phyloP scores from a whole-genome alignment of 2,329 filamentous ascomycete species.

The Xylaria sp. region DNA sequence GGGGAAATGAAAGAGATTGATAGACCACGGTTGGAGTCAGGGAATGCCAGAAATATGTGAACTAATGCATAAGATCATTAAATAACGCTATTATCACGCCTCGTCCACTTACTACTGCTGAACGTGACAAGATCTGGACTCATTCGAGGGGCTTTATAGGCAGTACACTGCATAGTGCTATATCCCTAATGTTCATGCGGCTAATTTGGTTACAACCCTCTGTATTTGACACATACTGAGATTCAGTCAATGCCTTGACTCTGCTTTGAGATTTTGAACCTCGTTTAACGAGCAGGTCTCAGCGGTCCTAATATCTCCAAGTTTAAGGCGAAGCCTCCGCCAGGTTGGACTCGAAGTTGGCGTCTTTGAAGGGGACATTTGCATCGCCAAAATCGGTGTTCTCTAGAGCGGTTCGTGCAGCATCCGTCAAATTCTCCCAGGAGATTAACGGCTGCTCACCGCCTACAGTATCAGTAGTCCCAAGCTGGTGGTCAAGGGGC shows the following conservation, averaged over 20 bases:
- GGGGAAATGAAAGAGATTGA: too few relatives aligned
- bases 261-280: not conserved
- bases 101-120: too few relatives aligned
- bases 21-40: too few relatives aligned
- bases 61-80: too few relatives aligned
- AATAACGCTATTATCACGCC: too few relatives aligned
- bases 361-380: slow-evolving; percentile 55
- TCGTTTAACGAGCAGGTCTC: not conserved
- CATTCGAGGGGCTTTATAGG: too few relatives aligned
- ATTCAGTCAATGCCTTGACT: not conserved
- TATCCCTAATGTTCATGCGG: too few relatives aligned
- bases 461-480: slow-evolving; percentile 51
- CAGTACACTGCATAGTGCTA: too few relatives aligned
- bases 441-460: slow-evolving; percentile 55
- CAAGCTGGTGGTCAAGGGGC: slow-evolving; percentile 52
- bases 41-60: too few relatives aligned
- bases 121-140: too few relatives aligned
- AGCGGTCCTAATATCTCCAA: not conserved
- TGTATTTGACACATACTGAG: not conserved
- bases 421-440: slow-evolving; percentile 53
- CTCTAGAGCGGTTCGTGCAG: slow-evolving; percentile 50
- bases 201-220: too few relatives aligned
- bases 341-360: slow-evolving; percentile 42
- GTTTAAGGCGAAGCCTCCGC: slow-evolving; percentile 37
- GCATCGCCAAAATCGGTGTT: slow-evolving; percentile 55